Evolutionary conservation across 768 basidiomycete genomes (phyloP), one percentile per base, ranked within the genome.

Genomic region (Rhodotorula diobovata): DNA sequence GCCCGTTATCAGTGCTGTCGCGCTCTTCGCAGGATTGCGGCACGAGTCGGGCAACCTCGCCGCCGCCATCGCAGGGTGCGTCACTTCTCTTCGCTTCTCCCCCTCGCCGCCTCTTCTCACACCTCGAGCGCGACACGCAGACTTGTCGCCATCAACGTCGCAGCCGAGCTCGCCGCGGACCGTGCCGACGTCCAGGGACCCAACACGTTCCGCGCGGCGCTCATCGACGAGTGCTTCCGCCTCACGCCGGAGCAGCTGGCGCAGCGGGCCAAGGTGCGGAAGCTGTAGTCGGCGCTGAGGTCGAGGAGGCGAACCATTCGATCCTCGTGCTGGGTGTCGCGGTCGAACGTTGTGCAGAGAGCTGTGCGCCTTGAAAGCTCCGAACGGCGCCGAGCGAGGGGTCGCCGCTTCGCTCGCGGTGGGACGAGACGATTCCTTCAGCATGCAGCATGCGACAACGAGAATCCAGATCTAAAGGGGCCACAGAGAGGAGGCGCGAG

Each of bases 11-110:
- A 89, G 89, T 18, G 83, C 85, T 41, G 85, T 95, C 59, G 89
- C 91, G 1, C 86, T 88, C 25, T 93, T 88, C 43, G 80, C 80
- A n/a, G 78, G 81, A 54, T 78, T 74, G 66, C 78, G 59, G 75
- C 71, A 68, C 73, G 77, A 70, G 63, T 71, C 76, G 28, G 76
- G 76, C 2, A 57, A 70, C 84, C 81, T 96, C 45, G 72, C 86
- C 21, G 92, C 85, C 2, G 85, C 92, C 0, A 82, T 93, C 35
- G 86, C 88, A 59, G 93, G 90, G 90, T 91, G 78, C 73, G 86
- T 57, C n/a, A 51, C 6, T n/a, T 18, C 28, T 34, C 28, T n/a
- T 41, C 23, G 30, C 43, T 37, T 23, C 16, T 8, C 30, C 39
- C 54, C 14, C 51, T 28, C 10, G 39, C 60, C 21, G 25, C 34